phyloP scores from a whole-genome alignment of 331 rosid species.

The Quercus phellos region DNA sequence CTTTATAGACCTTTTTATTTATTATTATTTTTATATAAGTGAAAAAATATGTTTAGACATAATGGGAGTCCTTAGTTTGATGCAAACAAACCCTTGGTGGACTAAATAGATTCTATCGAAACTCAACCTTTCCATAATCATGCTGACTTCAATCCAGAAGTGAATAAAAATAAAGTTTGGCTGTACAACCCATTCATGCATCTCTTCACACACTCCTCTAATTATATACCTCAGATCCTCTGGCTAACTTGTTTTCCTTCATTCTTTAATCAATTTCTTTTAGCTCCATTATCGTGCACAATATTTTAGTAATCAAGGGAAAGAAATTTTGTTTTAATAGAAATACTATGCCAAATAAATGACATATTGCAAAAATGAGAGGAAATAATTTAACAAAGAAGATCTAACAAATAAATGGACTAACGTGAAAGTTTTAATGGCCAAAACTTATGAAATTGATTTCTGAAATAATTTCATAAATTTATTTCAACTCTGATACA shows the following conservation, averaged over 20 bases:
- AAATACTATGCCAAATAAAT: too few species aligned
- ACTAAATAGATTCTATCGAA: background rate
- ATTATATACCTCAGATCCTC: background rate
- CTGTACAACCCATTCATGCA: background rate
- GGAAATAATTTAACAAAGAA: background rate
- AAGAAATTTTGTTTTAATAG: background rate
- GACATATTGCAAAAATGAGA: background rate
- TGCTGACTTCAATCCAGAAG: background rate
- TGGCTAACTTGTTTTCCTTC: background rate
- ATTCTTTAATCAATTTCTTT: background rate
- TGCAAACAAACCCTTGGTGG: background rate
- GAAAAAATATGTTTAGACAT: background rate
- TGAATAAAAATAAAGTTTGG: background rate
- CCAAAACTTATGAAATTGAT: background rate
- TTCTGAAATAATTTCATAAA: background rate
- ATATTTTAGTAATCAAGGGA: background rate
- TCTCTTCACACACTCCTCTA: background rate
- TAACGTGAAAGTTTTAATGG: background rate
- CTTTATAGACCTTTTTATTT: too few species aligned
- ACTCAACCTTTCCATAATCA: background rate
- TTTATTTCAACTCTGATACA: background rate
- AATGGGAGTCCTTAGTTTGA: background rate
- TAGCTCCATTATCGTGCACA: background rate
- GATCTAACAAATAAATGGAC: background rate
- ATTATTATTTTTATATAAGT: too few species aligned